These are phyloP conservation scores for Lizanozyma gosingica DNA, from an alignment of 1,139 yeast genomes.

Conservation along the genomic window DNA sequence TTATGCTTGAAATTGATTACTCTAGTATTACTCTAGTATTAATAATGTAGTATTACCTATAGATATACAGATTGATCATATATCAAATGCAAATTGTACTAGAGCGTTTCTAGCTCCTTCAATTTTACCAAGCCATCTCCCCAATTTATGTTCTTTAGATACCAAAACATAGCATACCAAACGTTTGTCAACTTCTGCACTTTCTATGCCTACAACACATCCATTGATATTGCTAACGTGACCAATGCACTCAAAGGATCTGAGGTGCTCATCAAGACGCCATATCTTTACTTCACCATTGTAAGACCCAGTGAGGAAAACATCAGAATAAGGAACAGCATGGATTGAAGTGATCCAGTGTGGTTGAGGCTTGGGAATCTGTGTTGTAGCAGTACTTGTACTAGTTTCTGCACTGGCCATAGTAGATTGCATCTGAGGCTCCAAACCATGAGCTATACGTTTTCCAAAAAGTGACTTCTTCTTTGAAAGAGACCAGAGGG, in stretches of 20 bases:
- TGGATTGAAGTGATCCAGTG: conserved; percentile 77
- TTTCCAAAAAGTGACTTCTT: conserved; percentile 73
- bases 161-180: conserved; percentile 57
- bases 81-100: conserved; percentile 28
- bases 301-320: conserved; percentile 85
- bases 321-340: conserved; percentile 84
- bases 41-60: conserved; percentile 8
- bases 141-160: conserved; percentile 79
- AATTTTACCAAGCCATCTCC: conserved; percentile 59
- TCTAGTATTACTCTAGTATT: not conserved
- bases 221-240: conserved; percentile 57
- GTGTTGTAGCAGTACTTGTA: conserved; percentile 28
- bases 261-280: conserved; percentile 59
- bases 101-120: conserved; percentile 36
- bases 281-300: conserved; percentile 69
- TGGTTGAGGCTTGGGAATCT: conserved; percentile 66
- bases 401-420: conserved; percentile 65
- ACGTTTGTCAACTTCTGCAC: conserved; percentile 47
- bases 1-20: no score
- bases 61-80: conserved; percentile 5
- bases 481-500: conserved; percentile 83
- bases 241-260: conserved; percentile 50
- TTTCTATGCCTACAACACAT: conserved; percentile 59
- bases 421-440: conserved; percentile 37
- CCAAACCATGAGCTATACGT: conserved; percentile 72